phyloP scores from a whole-genome alignment of 2,329 filamentous ascomycete genomes.

The Colletotrichum neosansevieriae region DNA sequence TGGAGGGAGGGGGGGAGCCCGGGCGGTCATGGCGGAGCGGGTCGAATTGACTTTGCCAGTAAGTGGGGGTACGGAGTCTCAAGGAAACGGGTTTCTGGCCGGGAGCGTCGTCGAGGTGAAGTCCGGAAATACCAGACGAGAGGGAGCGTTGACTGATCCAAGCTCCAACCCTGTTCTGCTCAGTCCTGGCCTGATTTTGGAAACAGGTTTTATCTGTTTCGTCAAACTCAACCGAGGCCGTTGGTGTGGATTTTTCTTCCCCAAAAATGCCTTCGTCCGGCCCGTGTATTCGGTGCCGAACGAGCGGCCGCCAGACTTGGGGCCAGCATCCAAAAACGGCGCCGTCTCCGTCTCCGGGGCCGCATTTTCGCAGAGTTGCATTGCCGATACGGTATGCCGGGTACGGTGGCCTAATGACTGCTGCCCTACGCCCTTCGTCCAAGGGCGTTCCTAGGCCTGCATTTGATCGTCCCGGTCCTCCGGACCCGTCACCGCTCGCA shows the following conservation, averaged over 20 bases:
- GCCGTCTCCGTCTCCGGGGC: conserved; percentile 32
- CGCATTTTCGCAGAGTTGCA: conserved; percentile 8
- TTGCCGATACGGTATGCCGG: conserved; percentile 26
- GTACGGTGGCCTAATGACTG: conserved; percentile 12
- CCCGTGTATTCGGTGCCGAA: conserved; percentile 33
- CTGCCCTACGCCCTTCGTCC: conserved; percentile 26
- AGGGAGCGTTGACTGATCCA: conserved; percentile 3
- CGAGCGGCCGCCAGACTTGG: conserved; percentile 3
- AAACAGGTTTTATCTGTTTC: conserved; percentile 20
- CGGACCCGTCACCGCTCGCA: conserved; percentile 17
- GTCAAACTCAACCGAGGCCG: conserved; percentile 13
- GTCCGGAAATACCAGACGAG: neutral
- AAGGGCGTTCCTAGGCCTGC: conserved; percentile 33
- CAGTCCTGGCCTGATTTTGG: neutral
- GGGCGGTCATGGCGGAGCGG: conserved; percentile 17
- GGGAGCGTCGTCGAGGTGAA: neutral
- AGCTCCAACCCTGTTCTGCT: neutral
- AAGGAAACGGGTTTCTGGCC: too few species aligned
- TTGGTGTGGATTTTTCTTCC: neutral
- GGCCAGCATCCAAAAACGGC: conserved; percentile 18
- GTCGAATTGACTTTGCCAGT: conserved; percentile 28
- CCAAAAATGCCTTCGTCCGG: neutral
- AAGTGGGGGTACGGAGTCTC: conserved; percentile 8
- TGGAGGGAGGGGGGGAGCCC: neutral
- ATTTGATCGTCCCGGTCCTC: conserved; percentile 31